Evolutionary conservation across 169 alveolate genomes (phyloP).

Genomic region (Condylostoma magnum): DNA sequence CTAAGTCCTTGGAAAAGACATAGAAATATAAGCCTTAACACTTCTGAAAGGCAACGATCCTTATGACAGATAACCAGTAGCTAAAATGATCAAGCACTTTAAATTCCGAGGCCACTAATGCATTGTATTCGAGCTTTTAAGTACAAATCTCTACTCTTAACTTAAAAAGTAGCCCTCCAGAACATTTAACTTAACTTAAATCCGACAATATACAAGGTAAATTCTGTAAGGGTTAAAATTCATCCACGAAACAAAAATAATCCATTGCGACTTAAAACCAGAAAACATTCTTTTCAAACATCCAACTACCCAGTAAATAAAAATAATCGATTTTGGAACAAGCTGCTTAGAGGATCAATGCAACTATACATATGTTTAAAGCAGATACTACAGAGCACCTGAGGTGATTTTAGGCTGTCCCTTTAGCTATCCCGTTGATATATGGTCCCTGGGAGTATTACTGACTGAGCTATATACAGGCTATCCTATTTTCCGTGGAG

Average conservation of each 20-base stretch:
- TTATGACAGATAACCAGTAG: conserved; percentile 57
- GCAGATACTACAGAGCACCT: conserved; percentile 72
- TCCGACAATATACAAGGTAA: conserved; percentile 57
- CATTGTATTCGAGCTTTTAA: conserved; percentile 68
- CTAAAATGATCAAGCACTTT: conserved; percentile 62
- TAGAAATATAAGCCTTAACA: conserved; percentile 66
- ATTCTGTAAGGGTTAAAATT: conserved; percentile 53
- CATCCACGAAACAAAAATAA: conserved; percentile 52
- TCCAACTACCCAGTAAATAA: conserved; percentile 43
- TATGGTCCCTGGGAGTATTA: conserved; percentile 72
- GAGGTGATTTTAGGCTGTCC: conserved; percentile 59
- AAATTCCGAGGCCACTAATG: conserved; percentile 75
- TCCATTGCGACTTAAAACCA: conserved; percentile 83
- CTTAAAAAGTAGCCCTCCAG: conserved; percentile 46
- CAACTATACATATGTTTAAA: conserved; percentile 59
- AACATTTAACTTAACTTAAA: conserved; percentile 46
- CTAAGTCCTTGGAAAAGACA: conserved; percentile 63
- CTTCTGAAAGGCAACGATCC: conserved; percentile 54
- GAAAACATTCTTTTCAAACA: conserved; percentile 72
- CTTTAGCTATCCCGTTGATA: conserved; percentile 50
- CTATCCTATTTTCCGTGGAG: conserved; percentile 64
- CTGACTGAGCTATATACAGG: conserved; percentile 58
- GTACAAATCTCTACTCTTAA: conserved; percentile 62
- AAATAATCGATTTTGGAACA: conserved; percentile 72
- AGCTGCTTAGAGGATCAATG: conserved; percentile 54